Evolutionary conservation across 2,329 filamentous ascomycete genomes (phyloP), one percentile per base, ranked within the genome.

Genomic region (Aspergillus texensis): DNA sequence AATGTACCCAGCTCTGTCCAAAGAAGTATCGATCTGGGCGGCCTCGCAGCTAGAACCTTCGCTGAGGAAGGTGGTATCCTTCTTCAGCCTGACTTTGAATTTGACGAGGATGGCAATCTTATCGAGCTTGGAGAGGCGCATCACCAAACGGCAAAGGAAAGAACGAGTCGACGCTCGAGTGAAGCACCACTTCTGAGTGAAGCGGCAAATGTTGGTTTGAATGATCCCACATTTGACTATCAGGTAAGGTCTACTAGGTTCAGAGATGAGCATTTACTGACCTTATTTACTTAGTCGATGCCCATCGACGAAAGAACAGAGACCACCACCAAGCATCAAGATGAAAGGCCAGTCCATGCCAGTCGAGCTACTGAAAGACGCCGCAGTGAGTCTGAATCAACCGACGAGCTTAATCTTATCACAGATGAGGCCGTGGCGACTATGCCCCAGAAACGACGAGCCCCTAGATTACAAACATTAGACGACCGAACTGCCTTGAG

Each of bases 61-160:
- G 77, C 77, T 46, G 77, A 83, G 19, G 81, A 82, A 57, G 77
- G 77, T 12, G 78, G 82, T 24, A 74, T 83, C 21, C 75, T 85
- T 62, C 74, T 82, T 39, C 84, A 87, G n/a, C 79, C 82, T 26
- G 84, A 84, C 58, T 88, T 91, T 68, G 83, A 82, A 43, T 85
- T 90, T 66, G 88, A 89, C 67, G 86, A 83, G 16, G 83, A 90
- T 64, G 88, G 88, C 9, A 85, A 86, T 66, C 76, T 90, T 6
- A 72, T 85, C 34, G 85, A 87, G 57, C 72, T 85, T 52, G 68
- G 68, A 30, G 57, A 41, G 11, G 62, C 48, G 4, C 52, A 65
- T 16, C 55, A 57, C 16, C 55, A 61, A 21, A 62, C 34, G 48
- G 66, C 54, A 56, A 61, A 43, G 56, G 53, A 9, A 5, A 41